These are phyloP conservation scores for Diaporthe destruens DNA, from an alignment of 2,329 filamentous ascomycete genomes.

Conservation along the genomic window DNA sequence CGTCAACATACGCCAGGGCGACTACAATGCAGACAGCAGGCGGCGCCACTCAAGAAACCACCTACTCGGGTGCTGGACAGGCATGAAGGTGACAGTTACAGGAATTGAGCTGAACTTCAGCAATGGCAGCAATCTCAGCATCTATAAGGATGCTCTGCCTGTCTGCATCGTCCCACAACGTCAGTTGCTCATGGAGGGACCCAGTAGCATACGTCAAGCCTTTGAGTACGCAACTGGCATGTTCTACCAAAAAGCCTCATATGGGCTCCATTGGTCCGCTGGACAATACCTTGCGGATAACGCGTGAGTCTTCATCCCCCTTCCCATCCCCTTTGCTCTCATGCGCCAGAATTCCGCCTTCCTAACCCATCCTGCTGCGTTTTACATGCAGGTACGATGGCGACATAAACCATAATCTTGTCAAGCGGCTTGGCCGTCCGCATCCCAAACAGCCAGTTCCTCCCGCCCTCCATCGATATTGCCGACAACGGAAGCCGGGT, in stretches of 20 bases:
- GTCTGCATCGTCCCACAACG: neutral
- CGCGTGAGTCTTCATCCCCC: neutral
- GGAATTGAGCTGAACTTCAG: neutral
- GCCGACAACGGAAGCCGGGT: neutral
- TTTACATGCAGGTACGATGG: neutral
- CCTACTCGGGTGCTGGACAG: slow-evolving; percentile 12
- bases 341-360: neutral
- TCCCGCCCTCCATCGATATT: neutral
- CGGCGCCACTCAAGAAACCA: slow-evolving; percentile 42
- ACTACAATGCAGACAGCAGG: slow-evolving; percentile 42
- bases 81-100: neutral
- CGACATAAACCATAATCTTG: neutral
- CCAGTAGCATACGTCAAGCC: neutral
- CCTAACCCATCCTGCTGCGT: neutral
- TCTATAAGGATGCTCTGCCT: neutral
- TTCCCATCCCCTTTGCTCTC: neutral
- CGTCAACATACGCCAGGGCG: slow-evolving; percentile 39
- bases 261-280: neutral
- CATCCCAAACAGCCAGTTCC: neutral
- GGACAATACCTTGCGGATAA: slow-evolving; percentile 5
- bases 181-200: neutral
- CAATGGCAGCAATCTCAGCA: slow-evolving; percentile 1
- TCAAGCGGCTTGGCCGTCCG: neutral
- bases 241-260: neutral
- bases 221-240: neutral